A percentile compares a stretch with the other conserved stretches of the same genome.
phyloP scores from a whole-genome alignment of 2,329 filamentous ascomycete species.

The Exophiala phaeomuriformis region DNA sequence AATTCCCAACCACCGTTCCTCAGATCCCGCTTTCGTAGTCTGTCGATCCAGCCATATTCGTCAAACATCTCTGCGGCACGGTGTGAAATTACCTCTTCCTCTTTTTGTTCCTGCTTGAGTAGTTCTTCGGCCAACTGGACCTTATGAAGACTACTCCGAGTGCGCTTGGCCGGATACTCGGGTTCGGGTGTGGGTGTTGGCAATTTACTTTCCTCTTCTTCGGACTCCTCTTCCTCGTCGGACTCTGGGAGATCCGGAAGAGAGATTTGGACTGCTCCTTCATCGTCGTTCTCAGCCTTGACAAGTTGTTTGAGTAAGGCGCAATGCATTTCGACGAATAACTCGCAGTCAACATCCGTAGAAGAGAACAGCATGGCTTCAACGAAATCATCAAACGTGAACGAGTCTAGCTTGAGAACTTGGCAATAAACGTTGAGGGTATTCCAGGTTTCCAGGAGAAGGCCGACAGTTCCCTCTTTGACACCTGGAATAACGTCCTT shows the following conservation, averaged over 20 bases:
- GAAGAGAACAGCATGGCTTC: slow-evolving; percentile 76
- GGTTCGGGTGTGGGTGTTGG: slow-evolving; percentile 61
- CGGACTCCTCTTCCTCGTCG: slow-evolving; percentile 58
- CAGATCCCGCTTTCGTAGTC: slow-evolving; percentile 76
- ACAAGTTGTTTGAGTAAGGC: slow-evolving; percentile 82
- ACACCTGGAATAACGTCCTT: slow-evolving; percentile 51
- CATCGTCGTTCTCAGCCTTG: slow-evolving; percentile 59
- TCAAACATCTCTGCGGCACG: slow-evolving; percentile 66
- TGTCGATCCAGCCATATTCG: slow-evolving; percentile 75
- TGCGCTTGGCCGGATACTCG: slow-evolving; percentile 63
- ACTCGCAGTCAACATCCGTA: slow-evolving; percentile 66
- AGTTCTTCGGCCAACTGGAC: slow-evolving; percentile 58
- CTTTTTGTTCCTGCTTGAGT: slow-evolving; percentile 41
- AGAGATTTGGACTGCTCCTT: slow-evolving; percentile 70
- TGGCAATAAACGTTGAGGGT: slow-evolving; percentile 97
- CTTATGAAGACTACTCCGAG: slow-evolving; percentile 78
- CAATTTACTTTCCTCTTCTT: slow-evolving; percentile 48
- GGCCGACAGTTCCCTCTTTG: slow-evolving; percentile 75
- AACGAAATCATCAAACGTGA: slow-evolving; percentile 93
- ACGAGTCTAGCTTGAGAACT: slow-evolving; percentile 88
- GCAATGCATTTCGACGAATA: slow-evolving; percentile 88
- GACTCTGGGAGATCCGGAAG: slow-evolving; percentile 68
- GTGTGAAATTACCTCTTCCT: slow-evolving; percentile 35
- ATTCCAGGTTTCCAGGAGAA: slow-evolving; percentile 86
- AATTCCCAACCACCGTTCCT: slow-evolving; percentile 81